Base-by-base conservation (phyloP, 495 filamentous ascomycete genomes). In the Clohesyomyces aquaticus region DNA sequence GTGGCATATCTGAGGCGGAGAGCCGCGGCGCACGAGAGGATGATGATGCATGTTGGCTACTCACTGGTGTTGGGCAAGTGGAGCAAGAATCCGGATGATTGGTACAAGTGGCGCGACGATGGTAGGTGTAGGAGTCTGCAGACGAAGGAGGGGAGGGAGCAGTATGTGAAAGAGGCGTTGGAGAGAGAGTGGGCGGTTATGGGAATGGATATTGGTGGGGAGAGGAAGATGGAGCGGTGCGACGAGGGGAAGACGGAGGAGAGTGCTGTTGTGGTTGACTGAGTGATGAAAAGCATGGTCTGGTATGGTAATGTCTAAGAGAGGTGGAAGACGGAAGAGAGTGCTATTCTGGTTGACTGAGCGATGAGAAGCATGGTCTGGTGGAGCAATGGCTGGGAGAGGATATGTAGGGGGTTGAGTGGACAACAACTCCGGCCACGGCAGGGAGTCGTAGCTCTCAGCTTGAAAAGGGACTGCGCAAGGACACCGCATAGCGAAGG, bases 101-200 rank as follows among this genome's bases (percentile, higher is more conserved):
- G 42, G 1, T 4, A 27, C 4, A 59, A 23, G 4, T 1, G 21
- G 29, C 42, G 25, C 12, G 42, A 48, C 3, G 23, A 25, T 4
- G 2, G n/a, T n/a, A n/a, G n/a, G n/a, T 23, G 11, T n/a, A 38
- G 19, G 43, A 59, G 35, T 48, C 11, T 59, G 43, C 4, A 25
- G 25, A 47, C 55, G 22, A 12, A 18, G 1, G 42, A 48, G 55
- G 23, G 22, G n/a, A 10, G 55, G 42, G 26, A 27, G 16, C 8
- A 48, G 43, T 59, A 32, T 49, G 43, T 59, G 25, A 48, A 19
- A 16, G 29, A 59, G 23, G 16, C 4, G 3, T 19, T 59, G 21
- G 22, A 35, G 42, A 59, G 18, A 14, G 55, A 47, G 42, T 49
- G 55, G 55, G 42, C 42, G 3, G 42, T 4, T 48, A 48, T 59